These are phyloP conservation scores for Angomonas ambiguus DNA, from an alignment of 208 protist genomes.

Conservation along the genomic window DNA sequence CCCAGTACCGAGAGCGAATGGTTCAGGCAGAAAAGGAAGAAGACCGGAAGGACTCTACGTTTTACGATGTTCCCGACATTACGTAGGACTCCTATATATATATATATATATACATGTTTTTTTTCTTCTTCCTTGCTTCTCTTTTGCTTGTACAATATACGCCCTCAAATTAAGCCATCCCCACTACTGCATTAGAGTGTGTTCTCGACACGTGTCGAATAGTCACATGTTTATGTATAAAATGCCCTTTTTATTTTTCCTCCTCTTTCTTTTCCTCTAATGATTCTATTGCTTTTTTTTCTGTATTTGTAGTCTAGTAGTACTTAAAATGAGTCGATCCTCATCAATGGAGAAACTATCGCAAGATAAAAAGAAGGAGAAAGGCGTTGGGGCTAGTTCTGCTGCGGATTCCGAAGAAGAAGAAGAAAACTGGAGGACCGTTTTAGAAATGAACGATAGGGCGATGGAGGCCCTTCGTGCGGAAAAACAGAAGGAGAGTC, in stretches of 20 bases:
- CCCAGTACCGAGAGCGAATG: background rate
- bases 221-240: constrained; percentile 4
- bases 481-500: constrained; percentile 36
- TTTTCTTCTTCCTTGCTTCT: constrained; percentile 4
- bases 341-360: background rate
- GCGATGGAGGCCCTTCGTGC: constrained; percentile 59
- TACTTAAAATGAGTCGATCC: background rate
- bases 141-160: constrained; percentile 12
- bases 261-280: constrained; percentile 6
- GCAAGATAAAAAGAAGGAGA: background rate
- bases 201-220: no score
- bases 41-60: background rate
- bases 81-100: background rate
- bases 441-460: constrained; percentile 57
- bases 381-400: background rate
- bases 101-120: constrained; percentile 7
- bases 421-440: background rate
- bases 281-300: constrained; percentile 14
- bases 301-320: constrained; percentile 6
- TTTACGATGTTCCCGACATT: constrained; percentile 3
- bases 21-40: background rate
- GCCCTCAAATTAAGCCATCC: background rate
- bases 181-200: no score
- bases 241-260: constrained; percentile 12
- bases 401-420: background rate